phyloP scores from a whole-genome alignment of 345 rosid genomes.

The Bretschneidera sinensis region DNA sequence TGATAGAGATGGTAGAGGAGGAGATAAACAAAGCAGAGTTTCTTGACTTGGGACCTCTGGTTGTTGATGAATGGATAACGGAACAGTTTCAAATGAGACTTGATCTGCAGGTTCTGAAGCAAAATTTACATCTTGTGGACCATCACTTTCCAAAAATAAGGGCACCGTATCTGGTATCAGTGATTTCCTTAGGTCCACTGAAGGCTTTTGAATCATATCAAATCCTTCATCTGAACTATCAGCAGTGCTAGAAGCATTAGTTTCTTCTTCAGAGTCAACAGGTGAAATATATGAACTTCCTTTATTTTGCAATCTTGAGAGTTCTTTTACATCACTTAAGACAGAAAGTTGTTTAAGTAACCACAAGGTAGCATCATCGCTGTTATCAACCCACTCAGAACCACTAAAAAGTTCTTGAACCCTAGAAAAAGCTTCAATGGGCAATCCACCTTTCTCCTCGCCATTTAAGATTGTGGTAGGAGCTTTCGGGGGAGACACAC shows the following conservation, averaged over 20 bases:
- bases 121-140: constrained; percentile 29
- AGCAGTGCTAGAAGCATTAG: constrained; percentile 79
- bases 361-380: constrained; percentile 94
- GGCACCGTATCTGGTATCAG: constrained; percentile 13
- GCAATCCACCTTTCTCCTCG: constrained; percentile 95
- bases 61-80: constrained; percentile 28
- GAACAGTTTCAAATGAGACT: constrained; percentile 28
- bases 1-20: constrained; percentile 18
- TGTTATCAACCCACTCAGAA: constrained; percentile 77
- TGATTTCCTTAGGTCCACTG: constrained; percentile 21
- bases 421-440: constrained; percentile 94
- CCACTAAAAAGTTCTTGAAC: constrained; percentile 96
- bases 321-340: constrained; percentile 74
- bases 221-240: constrained; percentile 96
- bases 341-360: constrained; percentile 87
- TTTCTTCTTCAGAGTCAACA: constrained; percentile 88
- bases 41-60: constrained; percentile 24
- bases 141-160: constrained; percentile 38
- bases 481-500: constrained; percentile 54
- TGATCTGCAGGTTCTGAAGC: constrained; percentile 32
- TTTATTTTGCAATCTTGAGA: constrained; percentile 64
- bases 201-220: constrained; percentile 45
- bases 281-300: constrained; percentile 64
- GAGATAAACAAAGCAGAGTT: constrained; percentile 24
- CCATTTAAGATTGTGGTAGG: constrained; percentile 70